phyloP scores from a whole-genome alignment of 805 yeast genomes.

The Myxozyma neglecta region DNA sequence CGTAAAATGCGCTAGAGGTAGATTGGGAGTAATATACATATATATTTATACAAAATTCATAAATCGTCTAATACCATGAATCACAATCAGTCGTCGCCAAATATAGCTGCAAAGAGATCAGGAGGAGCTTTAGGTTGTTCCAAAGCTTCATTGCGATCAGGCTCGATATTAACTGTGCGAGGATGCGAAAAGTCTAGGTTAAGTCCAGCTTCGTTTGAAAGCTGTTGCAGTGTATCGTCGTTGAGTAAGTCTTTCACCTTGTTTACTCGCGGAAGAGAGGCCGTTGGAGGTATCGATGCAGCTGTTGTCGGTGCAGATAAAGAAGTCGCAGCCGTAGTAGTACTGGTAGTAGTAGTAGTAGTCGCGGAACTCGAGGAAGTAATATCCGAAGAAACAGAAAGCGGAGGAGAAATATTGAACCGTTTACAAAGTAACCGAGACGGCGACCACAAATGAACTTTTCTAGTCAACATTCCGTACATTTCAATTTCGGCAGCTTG shows the following conservation, averaged over 20 bases:
- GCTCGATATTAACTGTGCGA: slow-evolving; percentile 3
- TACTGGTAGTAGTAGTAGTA: not conserved
- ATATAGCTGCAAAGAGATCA: slow-evolving; percentile 33
- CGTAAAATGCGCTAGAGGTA: not conserved
- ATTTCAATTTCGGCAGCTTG: slow-evolving; percentile 32
- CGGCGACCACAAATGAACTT: slow-evolving; percentile 30
- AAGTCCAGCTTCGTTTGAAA: slow-evolving; percentile 16
- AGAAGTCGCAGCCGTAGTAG: not conserved
- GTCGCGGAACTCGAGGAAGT: no score
- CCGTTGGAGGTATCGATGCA: not conserved
- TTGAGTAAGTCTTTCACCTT: slow-evolving; percentile 2
- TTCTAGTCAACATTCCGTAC: slow-evolving; percentile 35
- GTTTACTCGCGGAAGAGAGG: not conserved
- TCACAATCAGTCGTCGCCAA: slow-evolving; percentile 26
- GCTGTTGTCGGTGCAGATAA: not conserved
- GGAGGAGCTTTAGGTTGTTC: slow-evolving; percentile 30
- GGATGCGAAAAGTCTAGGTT: not conserved
- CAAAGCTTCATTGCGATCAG: slow-evolving; percentile 30
- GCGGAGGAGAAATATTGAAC: slow-evolving; percentile 30
- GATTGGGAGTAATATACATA: not conserved
- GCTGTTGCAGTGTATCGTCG: slow-evolving; percentile 1
- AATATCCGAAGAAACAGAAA: not conserved
- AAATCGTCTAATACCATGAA: not conserved
- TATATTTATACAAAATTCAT: not conserved
- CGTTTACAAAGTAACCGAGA: slow-evolving; percentile 36